Conservation (phyloP, 306 rosid genomes). For the Fagus sylvatica region DNA sequence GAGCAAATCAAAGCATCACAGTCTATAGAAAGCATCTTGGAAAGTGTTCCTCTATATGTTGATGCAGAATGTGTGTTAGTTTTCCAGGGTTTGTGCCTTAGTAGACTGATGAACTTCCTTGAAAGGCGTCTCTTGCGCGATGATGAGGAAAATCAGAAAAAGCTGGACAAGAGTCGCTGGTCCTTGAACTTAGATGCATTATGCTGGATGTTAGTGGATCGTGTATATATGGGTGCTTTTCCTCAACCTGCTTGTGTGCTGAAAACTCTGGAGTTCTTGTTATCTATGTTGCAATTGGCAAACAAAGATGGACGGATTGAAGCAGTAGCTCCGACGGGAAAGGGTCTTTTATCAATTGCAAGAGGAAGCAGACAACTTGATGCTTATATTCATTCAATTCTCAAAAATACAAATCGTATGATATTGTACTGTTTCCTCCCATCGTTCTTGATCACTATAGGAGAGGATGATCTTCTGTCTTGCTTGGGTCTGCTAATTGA, state of each 20-base stretch:
- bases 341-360: conserved; percentile 80
- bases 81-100: conserved; percentile 95
- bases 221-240: conserved; percentile 97
- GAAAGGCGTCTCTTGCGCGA: conserved; percentile 97
- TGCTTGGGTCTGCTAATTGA: conserved; percentile 68
- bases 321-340: conserved; percentile 88
- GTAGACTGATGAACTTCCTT: conserved; percentile 91
- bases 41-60: conserved; percentile 75
- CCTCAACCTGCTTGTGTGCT: conserved; percentile 87
- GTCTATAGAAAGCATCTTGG: conserved; percentile 81
- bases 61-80: conserved; percentile 81
- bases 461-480: conserved; percentile 83
- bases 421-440: conserved; percentile 94
- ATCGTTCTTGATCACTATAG: conserved; percentile 67
- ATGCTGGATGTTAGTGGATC: conserved; percentile 97
- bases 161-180: conserved; percentile 95
- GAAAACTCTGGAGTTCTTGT: conserved; percentile 89
- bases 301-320: conserved; percentile 98
- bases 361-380: conserved; percentile 97
- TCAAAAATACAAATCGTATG: conserved; percentile 89
- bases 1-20: conserved; percentile 87
- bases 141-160: conserved; percentile 95
- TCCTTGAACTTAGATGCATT: conserved; percentile 89
- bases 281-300: conserved; percentile 96
- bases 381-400: conserved; percentile 90